Evolutionary conservation across 441 rosid genomes (phyloP), one percentile per base, ranked within the genome.

Genomic region (Populus hybrid): DNA sequence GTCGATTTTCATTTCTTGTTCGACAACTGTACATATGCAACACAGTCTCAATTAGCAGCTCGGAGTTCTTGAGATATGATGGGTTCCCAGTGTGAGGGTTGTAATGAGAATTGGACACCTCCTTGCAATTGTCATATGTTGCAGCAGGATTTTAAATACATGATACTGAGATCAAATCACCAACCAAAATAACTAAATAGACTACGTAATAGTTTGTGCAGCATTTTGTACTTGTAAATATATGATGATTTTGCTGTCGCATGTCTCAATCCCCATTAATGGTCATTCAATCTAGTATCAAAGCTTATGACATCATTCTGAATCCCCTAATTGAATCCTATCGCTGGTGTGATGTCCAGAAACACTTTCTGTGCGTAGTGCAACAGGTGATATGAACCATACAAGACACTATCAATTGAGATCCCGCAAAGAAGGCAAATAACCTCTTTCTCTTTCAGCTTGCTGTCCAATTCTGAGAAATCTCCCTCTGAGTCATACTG

Each of bases 381-480:
- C n/a, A 45, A 71, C 28, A 24, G 23, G 18, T n/a, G 63, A 36
- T 16, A 16, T 31, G 72, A 76, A 53, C 73, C 20, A 76, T 7
- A 56, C 1, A 3, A 38, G 56, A 14, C 56, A 45, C 18, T 14
- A 45, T 45, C 6, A 3, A 14, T 45, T 45, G 7, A 45, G 56
- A 14, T 45, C 20, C 20, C 6, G 56, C 56, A 45, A 64, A 29
- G 69, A 3, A 33, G 6, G 18, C 0, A 45, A 38, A 21, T 79
- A 59, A 90, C 99, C 95, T 93, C 97, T 84, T 93, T 93, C 87
- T 88, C 92, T 79, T 87, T 93, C 71, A 95, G 89, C 82, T 92
- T 93, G n/a, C 28, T 76, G 88, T 89, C 89, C 77, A 93, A 83
- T 74, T 89, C 86, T 45, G 83, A 80, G 80, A 93, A 95, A 89